Base-by-base conservation (phyloP, 495 filamentous ascomycete genomes). In the Stereocaulon alpinum region DNA sequence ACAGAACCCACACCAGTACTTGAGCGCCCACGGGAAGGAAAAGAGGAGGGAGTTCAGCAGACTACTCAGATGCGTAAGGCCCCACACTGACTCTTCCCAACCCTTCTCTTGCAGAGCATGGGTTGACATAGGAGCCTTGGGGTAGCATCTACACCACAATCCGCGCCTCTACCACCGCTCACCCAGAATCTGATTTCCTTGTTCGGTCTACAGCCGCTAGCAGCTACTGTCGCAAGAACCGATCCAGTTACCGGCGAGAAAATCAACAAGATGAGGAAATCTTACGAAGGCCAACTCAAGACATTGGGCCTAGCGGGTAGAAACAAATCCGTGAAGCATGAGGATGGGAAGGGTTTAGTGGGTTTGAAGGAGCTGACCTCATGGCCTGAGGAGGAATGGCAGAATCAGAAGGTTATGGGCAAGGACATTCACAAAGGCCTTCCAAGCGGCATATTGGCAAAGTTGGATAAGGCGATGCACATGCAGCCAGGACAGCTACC, bases 211-310 rank as follows among this genome's bases (percentile, higher is more conserved):
- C 73, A 80, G 55, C 65, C 74, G 51, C 71, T 88, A 56, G 84
- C 82, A 50, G 76, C 79, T 59, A 81, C 77, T 52, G 85, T 88
- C 57, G 83, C 82, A 52, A 74, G 86, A 56, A 76, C 74, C 52
- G 83, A 89, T 68, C 80, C 83, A 4, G 69, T 73, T 5, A 85
- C 81, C 6, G 84, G 83, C 43, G 82, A 83, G 62, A 89, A 88
- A 70, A 85, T 84, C 65, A 88, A 88, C 65, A 82, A 83, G 63
- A 73, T 89, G 37, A 73, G 86, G 57, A 88, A 88, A 67, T 86
- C 85, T 17, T 89, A 88, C 68, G 84, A 88, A 65, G 81, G 82
- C 51, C 82, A 87, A 64, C 73, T 87, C 64, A 85, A 85, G 64
- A 73, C 72, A 9, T 63, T 87, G 22, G 77, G 76, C 24, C 70